Percentiles rank a stretch among this genome's conserved stretches.
These are phyloP conservation scores for Umbellularia californica DNA, from an alignment of 164 flowering plant species.

Conservation along the genomic window DNA sequence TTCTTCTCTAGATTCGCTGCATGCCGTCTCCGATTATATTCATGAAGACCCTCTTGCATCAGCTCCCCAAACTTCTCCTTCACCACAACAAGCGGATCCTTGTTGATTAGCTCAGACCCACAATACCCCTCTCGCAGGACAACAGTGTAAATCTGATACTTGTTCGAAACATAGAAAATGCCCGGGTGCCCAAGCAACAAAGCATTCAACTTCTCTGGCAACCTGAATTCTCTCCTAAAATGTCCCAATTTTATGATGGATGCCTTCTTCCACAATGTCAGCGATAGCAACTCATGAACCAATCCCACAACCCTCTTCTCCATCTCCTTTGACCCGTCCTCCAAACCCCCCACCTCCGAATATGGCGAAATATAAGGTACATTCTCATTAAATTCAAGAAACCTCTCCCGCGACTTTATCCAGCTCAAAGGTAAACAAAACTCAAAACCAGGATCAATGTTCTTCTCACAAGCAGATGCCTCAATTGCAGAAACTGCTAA, in stretches of 20 bases:
- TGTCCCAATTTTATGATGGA: constrained; percentile 76
- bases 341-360: constrained; percentile 27
- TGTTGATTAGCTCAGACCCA: constrained; percentile 65
- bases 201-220: constrained; percentile 67
- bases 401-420: constrained; percentile 73
- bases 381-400: constrained; percentile 58
- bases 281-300: constrained; percentile 81
- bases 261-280: constrained; percentile 83
- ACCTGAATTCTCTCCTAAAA: constrained; percentile 69
- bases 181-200: constrained; percentile 82
- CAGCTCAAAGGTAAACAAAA: constrained; percentile 74
- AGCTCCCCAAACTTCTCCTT: constrained; percentile 92
- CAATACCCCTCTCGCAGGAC: constrained; percentile 77
- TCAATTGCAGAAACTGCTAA: constrained; percentile 69
- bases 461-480: constrained; percentile 33
- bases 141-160: constrained; percentile 77
- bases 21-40: constrained; percentile 56
- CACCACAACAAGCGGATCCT: constrained; percentile 83
- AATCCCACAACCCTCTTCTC: constrained; percentile 79
- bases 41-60: constrained; percentile 91
- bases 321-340: constrained; percentile 66
- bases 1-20: constrained; percentile 62
- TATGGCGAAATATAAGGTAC: constrained; percentile 83
- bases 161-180: constrained; percentile 86
- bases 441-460: constrained; percentile 48